Base-by-base conservation (phyloP, 176 grass and related monocot genomes). In the Musa itinerans region DNA sequence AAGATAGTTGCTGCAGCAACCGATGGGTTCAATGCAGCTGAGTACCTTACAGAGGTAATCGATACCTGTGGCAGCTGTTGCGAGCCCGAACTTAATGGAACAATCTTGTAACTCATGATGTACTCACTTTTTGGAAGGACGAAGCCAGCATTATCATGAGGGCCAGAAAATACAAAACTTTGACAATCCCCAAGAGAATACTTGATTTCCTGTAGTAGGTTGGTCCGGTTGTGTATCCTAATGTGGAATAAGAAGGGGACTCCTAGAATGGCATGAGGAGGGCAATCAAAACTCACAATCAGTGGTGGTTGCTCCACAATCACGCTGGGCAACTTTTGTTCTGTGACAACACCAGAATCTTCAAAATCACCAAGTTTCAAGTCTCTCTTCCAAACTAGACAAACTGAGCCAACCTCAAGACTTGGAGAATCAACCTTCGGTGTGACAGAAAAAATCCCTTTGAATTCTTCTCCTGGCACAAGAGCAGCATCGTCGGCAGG, bases 191-290 rank as follows among this genome's bases (percentile, higher is more conserved):
- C 90, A 74, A 94, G 78, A 50, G 88, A 87, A 76, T 87, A 94
- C 79, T 94, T 99, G 71, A 99, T 99, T 78, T 99, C 95, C 81
- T 99, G 95, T 52, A 99, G 91, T 1, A 99, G 83, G 85, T 82
- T 87, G 8, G 90, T 94, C 49, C 75, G 90, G 69, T 99, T 99
- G 27, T 86, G 74, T 50, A 99, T 74, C 72, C 89, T 99, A 76
- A 94, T 78, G 76, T 92, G 83, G 53, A 99, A 85, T 81, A 84
- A 91, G 84, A 99, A 99, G 63, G 95, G 90, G 51, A 82, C 56
- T 50, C 95, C 95, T 29, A 91, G 87, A 73, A 91, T 84, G 65
- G 86, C 88, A 71, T 86, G 89, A 53, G 90, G 83, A 83, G 95
- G 95, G 63, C 88, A 99, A 75, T 99, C 90, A 24, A 99, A 87